Conservation (phyloP, 1,139 yeast species). For the Sugiyamaella neomexicana region DNA sequence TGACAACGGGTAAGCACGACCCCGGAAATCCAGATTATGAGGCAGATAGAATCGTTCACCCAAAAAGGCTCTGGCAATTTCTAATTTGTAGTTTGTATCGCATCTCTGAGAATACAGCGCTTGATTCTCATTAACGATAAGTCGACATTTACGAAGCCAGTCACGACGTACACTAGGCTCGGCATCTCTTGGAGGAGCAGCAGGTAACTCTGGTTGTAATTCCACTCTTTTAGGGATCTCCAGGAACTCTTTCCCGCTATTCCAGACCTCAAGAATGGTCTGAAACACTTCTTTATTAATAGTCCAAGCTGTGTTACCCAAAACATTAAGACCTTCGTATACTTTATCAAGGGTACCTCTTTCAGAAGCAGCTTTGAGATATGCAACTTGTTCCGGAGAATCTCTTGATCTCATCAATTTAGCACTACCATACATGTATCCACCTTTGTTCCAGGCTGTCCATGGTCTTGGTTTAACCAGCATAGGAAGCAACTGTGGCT, state of each 20-base stretch:
- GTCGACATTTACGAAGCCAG: constrained; percentile 63
- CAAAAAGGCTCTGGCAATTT: constrained; percentile 85
- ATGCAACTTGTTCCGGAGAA: constrained; percentile 87
- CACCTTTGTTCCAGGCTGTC: constrained; percentile 80
- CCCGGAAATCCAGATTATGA: constrained; percentile 91
- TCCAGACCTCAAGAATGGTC: constrained; percentile 79
- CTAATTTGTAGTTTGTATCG: constrained; percentile 88
- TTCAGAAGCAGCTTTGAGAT: constrained; percentile 79
- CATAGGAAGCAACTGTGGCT: constrained; percentile 94
- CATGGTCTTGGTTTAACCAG: constrained; percentile 85
- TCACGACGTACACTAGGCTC: constrained; percentile 73
- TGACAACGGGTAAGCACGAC: constrained; percentile 92
- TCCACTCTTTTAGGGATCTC: constrained; percentile 67
- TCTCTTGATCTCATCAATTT: constrained; percentile 74
- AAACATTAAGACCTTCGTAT: constrained; percentile 79
- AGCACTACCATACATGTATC: constrained; percentile 66
- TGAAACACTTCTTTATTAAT: constrained; percentile 71
- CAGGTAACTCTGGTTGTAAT: constrained; percentile 56
- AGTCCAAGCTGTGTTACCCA: constrained; percentile 93
- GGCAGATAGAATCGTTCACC: constrained; percentile 88
- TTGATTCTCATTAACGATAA: constrained; percentile 58
- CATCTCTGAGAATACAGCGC: constrained; percentile 83
- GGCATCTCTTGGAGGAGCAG: constrained; percentile 57
- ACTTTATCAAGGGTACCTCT: constrained; percentile 64
- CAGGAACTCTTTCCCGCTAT: constrained; percentile 72